A percentile compares a stretch with the other conserved stretches of the same genome.
Conservation (phyloP, 106 monocot genomes). For the Dendrobium catenatum region DNA sequence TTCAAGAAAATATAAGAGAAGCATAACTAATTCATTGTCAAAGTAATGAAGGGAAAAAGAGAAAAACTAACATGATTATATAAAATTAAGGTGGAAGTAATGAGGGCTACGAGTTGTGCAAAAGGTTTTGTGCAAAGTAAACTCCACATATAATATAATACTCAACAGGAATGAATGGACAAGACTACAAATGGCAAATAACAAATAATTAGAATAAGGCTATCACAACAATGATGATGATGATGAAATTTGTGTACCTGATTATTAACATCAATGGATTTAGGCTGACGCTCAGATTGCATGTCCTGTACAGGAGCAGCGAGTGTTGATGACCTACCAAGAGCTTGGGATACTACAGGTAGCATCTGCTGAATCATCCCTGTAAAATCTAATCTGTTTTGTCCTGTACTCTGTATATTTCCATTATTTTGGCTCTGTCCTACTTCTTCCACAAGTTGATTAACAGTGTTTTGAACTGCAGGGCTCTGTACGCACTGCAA, state of each 20-base stretch:
- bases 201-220: background rate
- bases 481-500: slow-evolving; percentile 45
- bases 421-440: slow-evolving; percentile 25
- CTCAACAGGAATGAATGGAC: background rate
- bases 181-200: background rate
- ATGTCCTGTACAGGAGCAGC: slow-evolving; percentile 10
- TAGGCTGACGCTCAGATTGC: slow-evolving; percentile 17
- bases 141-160: background rate
- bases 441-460: slow-evolving; percentile 35
- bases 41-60: background rate
- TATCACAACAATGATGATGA: background rate
- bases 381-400: slow-evolving; percentile 59
- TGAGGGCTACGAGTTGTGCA: background rate
- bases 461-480: slow-evolving; percentile 31
- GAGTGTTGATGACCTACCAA: slow-evolving; percentile 26
- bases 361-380: slow-evolving; percentile 87
- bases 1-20: background rate
- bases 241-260: slow-evolving; percentile 11
- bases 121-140: background rate
- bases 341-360: slow-evolving; percentile 82
- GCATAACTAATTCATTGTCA: background rate
- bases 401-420: slow-evolving; percentile 15
- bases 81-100: background rate
- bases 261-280: slow-evolving; percentile 5
- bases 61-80: background rate